A percentile compares a stretch with the other conserved stretches of the same genome.
phyloP scores from a whole-genome alignment of 2,329 filamentous ascomycete species.

The Colletotrichum navitas region DNA sequence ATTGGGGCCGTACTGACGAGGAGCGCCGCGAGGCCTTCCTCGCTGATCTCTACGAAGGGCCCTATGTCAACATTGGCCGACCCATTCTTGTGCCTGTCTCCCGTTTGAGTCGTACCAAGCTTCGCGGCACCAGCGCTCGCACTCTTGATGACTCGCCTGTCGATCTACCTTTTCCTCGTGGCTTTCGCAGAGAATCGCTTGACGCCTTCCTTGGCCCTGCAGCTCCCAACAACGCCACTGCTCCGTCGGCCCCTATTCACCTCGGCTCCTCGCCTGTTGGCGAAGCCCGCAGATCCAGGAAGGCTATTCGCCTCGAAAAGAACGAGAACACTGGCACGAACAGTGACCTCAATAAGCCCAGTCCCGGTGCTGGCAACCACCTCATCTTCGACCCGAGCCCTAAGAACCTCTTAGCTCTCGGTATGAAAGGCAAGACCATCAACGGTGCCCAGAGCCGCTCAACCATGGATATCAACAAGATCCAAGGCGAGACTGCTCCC shows the following conservation, averaged over 20 bases:
- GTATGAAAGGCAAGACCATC: not conserved
- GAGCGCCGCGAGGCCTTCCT: conserved; percentile 6
- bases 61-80: conserved; percentile 13
- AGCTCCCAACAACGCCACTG: not conserved
- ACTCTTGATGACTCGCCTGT: not conserved
- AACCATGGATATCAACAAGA: not conserved
- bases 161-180: no score
- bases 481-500: not conserved
- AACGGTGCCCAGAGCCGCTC: not conserved
- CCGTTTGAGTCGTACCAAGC: conserved; percentile 9
- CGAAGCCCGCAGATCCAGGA: conserved; percentile 20
- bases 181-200: not conserved
- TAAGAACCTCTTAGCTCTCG: conserved; percentile 26
- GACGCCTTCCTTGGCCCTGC: not conserved
- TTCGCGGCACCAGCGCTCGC: not conserved
- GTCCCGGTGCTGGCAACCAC: not conserved
- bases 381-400: conserved; percentile 24
- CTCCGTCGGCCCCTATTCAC: conserved; percentile 2
- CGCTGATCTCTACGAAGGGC: conserved; percentile 7
- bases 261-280: not conserved
- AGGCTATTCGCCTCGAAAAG: conserved; percentile 16
- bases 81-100: conserved; percentile 30
- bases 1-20: not conserved
- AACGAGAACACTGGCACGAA: not conserved
- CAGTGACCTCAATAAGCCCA: not conserved